Evolutionary conservation across 2,329 filamentous ascomycete genomes (phyloP), one percentile per base, ranked within the genome.

Genomic region (Aplosporella prunicola): DNA sequence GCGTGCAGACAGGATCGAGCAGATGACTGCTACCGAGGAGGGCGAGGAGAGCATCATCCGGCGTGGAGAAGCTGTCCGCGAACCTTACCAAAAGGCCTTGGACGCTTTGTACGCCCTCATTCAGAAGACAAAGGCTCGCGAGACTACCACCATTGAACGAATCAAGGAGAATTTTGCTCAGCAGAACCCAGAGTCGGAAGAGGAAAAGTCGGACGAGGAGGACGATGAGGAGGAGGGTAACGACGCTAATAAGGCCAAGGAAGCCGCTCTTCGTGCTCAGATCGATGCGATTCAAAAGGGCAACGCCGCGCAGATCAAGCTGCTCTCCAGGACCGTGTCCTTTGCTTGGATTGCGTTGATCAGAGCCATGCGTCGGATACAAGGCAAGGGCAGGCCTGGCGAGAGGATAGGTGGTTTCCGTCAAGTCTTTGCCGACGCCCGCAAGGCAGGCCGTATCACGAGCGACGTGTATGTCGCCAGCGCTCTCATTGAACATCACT

Each of bases 281-380:
- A 67, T 79, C 28, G 67, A 75, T 37, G 67, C 68, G 5, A 67
- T 78, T 28, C 68, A 71, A 51, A 74, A 82, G 43, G 78, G 78
- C 9, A 82, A 83, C 52, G 74, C 76, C 6, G 72, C 74, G 5
- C 85, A 94, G 52, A 77, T 80, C 22, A 78, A 81, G 18, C 68
- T 82, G 11, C 71, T 96, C 15, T 89, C 82, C 27, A 80, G 82
- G 49, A 89, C 85, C 1, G 80, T 98, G 39, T 93, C 91, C 0
- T 88, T 86, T 51, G 80, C 87, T 4, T 98, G 91, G 91, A 93
- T 96, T 52, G 86, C 87, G 11, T 69, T 96, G 42, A 93, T 94
- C 63, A 80, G 91, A 34, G 83, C 89, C 4, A 94, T 94, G 76
- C 83, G 91, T 40, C 84, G 91, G 36, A 80, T 96, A 11, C 88